A percentile compares a stretch with the other conserved stretches of the same genome.
These are phyloP conservation scores for Trypanosoma rangeli DNA, from an alignment of 208 protist genomes.

Conservation along the genomic window DNA sequence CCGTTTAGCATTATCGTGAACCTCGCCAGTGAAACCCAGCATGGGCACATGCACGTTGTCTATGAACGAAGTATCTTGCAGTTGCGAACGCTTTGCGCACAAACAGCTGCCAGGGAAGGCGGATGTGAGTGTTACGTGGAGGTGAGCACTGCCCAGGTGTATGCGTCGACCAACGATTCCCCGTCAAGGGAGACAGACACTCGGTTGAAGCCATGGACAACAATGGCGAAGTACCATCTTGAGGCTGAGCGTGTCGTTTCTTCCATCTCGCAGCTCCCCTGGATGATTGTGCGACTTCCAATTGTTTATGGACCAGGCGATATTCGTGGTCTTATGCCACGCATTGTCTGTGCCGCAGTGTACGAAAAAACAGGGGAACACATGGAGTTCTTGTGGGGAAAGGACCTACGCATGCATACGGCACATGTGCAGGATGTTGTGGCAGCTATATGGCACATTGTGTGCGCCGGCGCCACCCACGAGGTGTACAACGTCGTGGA, in stretches of 20 bases:
- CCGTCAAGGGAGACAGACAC: constrained; percentile 18
- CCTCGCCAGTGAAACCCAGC: constrained; percentile 87
- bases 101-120: constrained; percentile 35
- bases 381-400: constrained; percentile 92
- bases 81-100: constrained; percentile 62
- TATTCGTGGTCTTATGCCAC: constrained; percentile 75
- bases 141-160: constrained; percentile 91
- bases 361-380: constrained; percentile 81
- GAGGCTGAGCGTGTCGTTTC: constrained; percentile 74
- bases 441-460: constrained; percentile 73
- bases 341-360: constrained; percentile 84
- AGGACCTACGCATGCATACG: constrained; percentile 87
- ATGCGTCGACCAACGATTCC: constrained; percentile 62
- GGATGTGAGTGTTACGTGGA: constrained; percentile 83
- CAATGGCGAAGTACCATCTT: constrained; percentile 68
- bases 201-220: constrained; percentile 82
- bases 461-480: constrained; percentile 29
- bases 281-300: constrained; percentile 86
- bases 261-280: constrained; percentile 42
- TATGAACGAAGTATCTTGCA: constrained; percentile 78
- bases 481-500: constrained; percentile 91
- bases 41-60: constrained; percentile 55
- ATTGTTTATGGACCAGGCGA: constrained; percentile 92
- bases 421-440: constrained; percentile 92
- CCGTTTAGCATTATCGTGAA: constrained; percentile 87